Percentiles rank a stretch among this genome's conserved stretches.
phyloP scores from a whole-genome alignment of 2,329 filamentous ascomycete species.

The Xylaria sp. region DNA sequence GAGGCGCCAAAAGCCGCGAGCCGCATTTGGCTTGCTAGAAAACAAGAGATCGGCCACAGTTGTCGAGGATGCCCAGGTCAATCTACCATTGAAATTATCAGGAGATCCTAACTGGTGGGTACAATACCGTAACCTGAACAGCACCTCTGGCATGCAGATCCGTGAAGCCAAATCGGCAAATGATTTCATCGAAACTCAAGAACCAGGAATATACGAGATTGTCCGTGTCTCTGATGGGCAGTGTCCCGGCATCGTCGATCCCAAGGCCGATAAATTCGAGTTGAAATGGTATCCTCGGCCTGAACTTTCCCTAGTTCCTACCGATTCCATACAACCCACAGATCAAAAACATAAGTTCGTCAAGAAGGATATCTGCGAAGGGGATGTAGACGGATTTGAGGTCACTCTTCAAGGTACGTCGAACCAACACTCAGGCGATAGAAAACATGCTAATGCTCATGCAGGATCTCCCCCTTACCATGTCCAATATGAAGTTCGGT shows the following conservation, averaged over 20 bases:
- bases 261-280: conserved; percentile 76
- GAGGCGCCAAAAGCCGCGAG: conserved; percentile 86
- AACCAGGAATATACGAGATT: conserved; percentile 82
- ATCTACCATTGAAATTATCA: conserved; percentile 83
- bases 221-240: conserved; percentile 78
- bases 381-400: conserved; percentile 90
- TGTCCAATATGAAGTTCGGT: conserved; percentile 81
- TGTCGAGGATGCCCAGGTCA: conserved; percentile 77
- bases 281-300: conserved; percentile 89
- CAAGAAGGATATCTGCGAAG: conserved; percentile 90
- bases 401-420: conserved; percentile 77
- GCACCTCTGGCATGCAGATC: conserved; percentile 52
- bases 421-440: conserved; percentile 5
- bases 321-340: conserved; percentile 64
- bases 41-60: conserved; percentile 79
- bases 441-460: conserved; percentile 47
- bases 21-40: conserved; percentile 85
- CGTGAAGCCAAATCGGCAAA: conserved; percentile 63
- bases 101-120: conserved; percentile 88
- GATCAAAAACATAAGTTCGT: conserved; percentile 66
- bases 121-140: conserved; percentile 75
- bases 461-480: conserved; percentile 81
- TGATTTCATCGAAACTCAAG: conserved; percentile 72
- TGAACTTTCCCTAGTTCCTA: conserved; percentile 72
- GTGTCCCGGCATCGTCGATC: conserved; percentile 84